A percentile compares a stretch with the other conserved stretches of the same genome.
These are phyloP conservation scores for Aspergillus floridensis DNA, from an alignment of 2,329 filamentous ascomycete genomes.

Conservation along the genomic window DNA sequence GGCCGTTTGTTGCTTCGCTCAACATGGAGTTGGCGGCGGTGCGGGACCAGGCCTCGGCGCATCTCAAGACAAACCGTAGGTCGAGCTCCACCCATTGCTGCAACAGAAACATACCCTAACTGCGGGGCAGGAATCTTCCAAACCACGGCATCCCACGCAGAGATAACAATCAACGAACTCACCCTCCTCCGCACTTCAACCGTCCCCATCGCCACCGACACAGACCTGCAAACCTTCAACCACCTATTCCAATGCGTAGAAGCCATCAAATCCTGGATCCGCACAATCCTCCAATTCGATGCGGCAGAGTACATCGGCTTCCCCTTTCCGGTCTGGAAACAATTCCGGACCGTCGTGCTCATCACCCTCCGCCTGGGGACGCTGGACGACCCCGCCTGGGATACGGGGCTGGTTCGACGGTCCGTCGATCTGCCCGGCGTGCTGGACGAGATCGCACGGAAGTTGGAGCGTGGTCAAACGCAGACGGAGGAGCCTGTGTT, in stretches of 20 bases:
- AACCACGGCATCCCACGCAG: constrained; percentile 11
- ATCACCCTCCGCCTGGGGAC: constrained; percentile 23
- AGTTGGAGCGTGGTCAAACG: neutral
- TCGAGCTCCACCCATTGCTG: neutral
- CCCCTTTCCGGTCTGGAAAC: constrained; percentile 24
- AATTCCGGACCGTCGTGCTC: constrained; percentile 22
- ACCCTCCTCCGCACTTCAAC: constrained; percentile 12
- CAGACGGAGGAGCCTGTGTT: neutral
- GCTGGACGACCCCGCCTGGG: constrained; percentile 29
- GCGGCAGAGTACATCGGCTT: constrained; percentile 15
- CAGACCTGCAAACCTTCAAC: constrained; percentile 22
- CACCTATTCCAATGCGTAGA: constrained; percentile 21
- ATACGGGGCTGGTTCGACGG: constrained; percentile 23
- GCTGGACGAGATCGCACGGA: constrained; percentile 17
- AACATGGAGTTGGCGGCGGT: constrained; percentile 22
- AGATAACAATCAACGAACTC: constrained; percentile 24
- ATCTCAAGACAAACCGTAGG: constrained; percentile 23
- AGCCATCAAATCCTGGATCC: constrained; percentile 23
- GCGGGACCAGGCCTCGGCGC: constrained; percentile 18
- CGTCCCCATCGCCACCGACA: constrained; percentile 15
- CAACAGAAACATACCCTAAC: too few species aligned
- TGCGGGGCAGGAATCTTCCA: neutral
- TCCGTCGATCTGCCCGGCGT: constrained; percentile 25
- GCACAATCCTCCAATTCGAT: constrained; percentile 17
- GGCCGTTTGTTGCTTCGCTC: constrained; percentile 20